These are phyloP conservation scores for Candida parachauliodes DNA, from an alignment of 805 yeast genomes.

Conservation along the genomic window DNA sequence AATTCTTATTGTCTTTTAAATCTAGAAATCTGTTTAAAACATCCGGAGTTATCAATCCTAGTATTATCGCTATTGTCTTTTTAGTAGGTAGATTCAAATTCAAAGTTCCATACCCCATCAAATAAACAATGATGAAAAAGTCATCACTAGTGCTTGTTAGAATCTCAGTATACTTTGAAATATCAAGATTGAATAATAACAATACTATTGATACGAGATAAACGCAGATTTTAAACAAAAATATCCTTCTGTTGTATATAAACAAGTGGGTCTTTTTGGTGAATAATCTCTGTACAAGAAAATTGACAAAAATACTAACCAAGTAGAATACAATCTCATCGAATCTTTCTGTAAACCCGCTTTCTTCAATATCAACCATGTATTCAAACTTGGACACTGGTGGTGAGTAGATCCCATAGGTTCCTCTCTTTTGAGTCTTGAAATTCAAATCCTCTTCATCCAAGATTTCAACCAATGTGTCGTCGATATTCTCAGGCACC, in stretches of 20 bases:
- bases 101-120: constrained; percentile 6
- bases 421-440: neutral
- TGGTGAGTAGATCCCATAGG: constrained; percentile 5
- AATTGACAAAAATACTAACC: neutral
- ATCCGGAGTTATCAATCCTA: neutral
- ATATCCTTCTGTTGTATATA: neutral
- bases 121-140: constrained; percentile 2
- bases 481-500: neutral
- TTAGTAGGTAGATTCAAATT: neutral
- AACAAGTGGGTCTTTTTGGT: neutral
- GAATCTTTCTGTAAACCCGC: neutral
- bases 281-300: neutral
- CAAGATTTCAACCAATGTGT: neutral
- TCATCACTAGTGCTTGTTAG: neutral
- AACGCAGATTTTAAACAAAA: neutral
- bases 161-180: constrained; percentile 2
- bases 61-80: neutral
- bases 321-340: constrained; percentile 1
- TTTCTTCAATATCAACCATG: neutral
- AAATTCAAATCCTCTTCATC: neutral
- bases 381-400: neutral
- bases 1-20: neutral
- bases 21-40: neutral
- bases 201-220: neutral
- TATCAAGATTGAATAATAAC: neutral